Percentiles rank a stretch among this genome's conserved stretches.
Evolutionary conservation across 2,329 filamentous ascomycete genomes (phyloP).

Genomic region (Penicillium sp.): DNA sequence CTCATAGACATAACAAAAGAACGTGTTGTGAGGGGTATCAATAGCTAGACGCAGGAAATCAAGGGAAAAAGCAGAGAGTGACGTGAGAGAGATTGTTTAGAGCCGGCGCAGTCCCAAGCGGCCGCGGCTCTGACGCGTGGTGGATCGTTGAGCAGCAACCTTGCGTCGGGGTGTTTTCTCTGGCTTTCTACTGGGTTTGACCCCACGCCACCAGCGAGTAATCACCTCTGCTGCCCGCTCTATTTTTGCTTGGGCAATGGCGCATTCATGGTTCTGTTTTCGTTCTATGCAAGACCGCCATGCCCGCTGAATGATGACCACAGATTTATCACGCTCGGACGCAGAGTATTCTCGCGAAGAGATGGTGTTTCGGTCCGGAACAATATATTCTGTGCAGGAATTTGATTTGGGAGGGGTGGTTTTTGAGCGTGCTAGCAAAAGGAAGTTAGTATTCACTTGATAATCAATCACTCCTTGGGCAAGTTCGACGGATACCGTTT

Average conservation of each 20-base stretch:
- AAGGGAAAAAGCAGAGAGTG: neutral
- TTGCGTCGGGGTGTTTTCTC: neutral
- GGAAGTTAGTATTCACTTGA: neutral
- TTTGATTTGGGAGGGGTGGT: slow-evolving; percentile 43
- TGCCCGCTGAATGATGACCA: slow-evolving; percentile 54
- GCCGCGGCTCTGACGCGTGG: neutral
- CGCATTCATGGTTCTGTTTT: slow-evolving; percentile 19
- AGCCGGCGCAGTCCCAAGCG: slow-evolving; percentile 5
- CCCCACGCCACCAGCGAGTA: slow-evolving; percentile 35
- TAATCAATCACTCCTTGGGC: neutral
- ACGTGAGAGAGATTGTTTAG: neutral
- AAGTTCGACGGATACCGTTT: neutral
- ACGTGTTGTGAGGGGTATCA: neutral
- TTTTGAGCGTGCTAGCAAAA: slow-evolving; percentile 12
- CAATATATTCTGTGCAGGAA: slow-evolving; percentile 40
- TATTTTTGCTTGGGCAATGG: slow-evolving; percentile 43
- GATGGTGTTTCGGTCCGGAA: slow-evolving; percentile 3
- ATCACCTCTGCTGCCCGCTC: slow-evolving; percentile 42
- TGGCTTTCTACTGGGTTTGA: slow-evolving; percentile 21
- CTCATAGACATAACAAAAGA: neutral
- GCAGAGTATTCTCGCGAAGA: slow-evolving; percentile 52
- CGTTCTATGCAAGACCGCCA: slow-evolving; percentile 45
- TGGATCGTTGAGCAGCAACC: neutral
- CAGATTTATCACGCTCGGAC: slow-evolving; percentile 53
- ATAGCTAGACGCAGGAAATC: neutral